Evolutionary conservation across 2,329 filamentous ascomycete species (phyloP).

Genomic region (Phyllosticta ampelicida): DNA sequence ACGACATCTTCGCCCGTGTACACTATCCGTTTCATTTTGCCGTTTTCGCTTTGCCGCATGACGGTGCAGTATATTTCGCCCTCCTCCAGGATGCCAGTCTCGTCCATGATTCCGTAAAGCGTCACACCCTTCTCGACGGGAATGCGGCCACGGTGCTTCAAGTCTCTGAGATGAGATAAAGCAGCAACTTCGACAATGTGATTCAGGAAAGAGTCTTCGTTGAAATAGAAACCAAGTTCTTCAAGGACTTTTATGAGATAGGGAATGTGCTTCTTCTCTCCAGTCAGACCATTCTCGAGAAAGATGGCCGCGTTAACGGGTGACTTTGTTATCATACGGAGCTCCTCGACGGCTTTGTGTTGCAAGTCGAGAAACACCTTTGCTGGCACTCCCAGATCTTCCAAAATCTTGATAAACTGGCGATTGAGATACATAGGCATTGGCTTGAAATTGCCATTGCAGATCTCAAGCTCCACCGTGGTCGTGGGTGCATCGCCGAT

Average conservation of each 20-base stretch:
- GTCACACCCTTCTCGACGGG: slow-evolving; percentile 60
- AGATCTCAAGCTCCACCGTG: slow-evolving; percentile 55
- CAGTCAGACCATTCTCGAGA: slow-evolving; percentile 51
- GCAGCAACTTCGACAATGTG: slow-evolving; percentile 59
- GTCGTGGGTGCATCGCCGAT: slow-evolving; percentile 18
- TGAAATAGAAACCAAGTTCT: slow-evolving; percentile 52
- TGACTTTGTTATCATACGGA: slow-evolving; percentile 49
- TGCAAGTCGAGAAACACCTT: slow-evolving; percentile 56
- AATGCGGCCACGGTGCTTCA: slow-evolving; percentile 73
- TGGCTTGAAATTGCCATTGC: slow-evolving; percentile 55
- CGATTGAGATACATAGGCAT: slow-evolving; percentile 64
- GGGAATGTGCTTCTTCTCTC: slow-evolving; percentile 48
- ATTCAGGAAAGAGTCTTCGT: slow-evolving; percentile 58
- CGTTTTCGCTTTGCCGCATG: slow-evolving; percentile 29
- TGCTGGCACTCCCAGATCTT: slow-evolving; percentile 56
- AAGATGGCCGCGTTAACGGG: slow-evolving; percentile 55
- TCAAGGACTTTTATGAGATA: slow-evolving; percentile 51
- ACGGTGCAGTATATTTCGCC: slow-evolving; percentile 58
- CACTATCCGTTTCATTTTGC: slow-evolving; percentile 11
- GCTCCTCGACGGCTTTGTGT: slow-evolving; percentile 45
- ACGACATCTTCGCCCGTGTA: slow-evolving; percentile 36
- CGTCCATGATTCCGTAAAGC: slow-evolving; percentile 75
- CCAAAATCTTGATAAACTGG: slow-evolving; percentile 75
- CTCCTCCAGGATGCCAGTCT: slow-evolving; percentile 57
- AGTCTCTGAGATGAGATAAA: slow-evolving; percentile 56